A percentile compares a stretch with the other conserved stretches of the same genome.
These are phyloP conservation scores for Litchi chinensis DNA, from an alignment of 345 rosid species.

Conservation along the genomic window DNA sequence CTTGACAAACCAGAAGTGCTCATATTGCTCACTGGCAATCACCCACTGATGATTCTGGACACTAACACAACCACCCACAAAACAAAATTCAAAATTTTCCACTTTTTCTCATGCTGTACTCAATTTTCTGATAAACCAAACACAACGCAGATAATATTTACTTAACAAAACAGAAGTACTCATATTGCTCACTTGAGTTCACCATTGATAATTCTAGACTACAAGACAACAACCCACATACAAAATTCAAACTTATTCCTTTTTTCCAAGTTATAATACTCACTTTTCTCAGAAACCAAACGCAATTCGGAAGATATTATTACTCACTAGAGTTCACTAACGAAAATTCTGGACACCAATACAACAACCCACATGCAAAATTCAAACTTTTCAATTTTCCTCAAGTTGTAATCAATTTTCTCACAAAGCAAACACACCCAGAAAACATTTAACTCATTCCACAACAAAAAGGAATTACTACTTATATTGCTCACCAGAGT, in stretches of 20 bases:
- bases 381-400: background rate
- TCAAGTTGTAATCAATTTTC: no score
- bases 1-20: no score
- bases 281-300: slow-evolving; percentile 2
- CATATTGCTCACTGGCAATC: no score
- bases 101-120: background rate
- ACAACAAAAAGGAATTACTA: no score
- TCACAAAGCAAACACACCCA: no score
- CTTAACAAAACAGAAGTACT: no score
- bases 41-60: no score
- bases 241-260: background rate
- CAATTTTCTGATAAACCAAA: background rate
- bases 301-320: slow-evolving; percentile 8
- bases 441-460: no score
- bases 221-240: no score
- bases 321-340: background rate
- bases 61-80: no score
- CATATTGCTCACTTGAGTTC: background rate
- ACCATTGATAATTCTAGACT: background rate
- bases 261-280: background rate
- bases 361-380: background rate
- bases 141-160: background rate
- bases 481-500: no score
- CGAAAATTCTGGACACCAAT: background rate
- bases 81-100: no score